A percentile compares a stretch with the other conserved stretches of the same genome.
Conservation (phyloP, 1,284 basidiomycete genomes). For the Chiua sp. region DNA sequence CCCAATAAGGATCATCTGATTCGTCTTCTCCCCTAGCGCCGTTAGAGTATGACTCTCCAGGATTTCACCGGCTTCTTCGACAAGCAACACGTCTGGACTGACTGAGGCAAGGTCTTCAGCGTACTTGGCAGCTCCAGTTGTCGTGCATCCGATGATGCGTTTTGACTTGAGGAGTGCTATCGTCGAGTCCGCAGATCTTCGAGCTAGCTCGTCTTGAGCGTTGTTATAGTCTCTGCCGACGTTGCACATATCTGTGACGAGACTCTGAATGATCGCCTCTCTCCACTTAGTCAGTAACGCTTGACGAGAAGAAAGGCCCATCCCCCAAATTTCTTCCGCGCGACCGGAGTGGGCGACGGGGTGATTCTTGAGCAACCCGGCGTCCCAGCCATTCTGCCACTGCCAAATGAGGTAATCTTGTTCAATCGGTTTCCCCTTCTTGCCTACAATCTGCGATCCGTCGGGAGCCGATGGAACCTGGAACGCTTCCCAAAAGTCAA, state of each 20-base stretch:
- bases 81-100: constrained; percentile 56
- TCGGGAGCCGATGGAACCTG: constrained; percentile 45
- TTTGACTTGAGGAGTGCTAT: constrained; percentile 47
- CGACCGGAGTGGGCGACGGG: constrained; percentile 26
- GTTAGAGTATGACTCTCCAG: constrained; percentile 69
- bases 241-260: constrained; percentile 42
- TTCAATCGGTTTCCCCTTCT: constrained; percentile 40
- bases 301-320: constrained; percentile 42
- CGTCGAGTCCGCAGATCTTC: constrained; percentile 44
- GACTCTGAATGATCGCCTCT: constrained; percentile 42
- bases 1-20: constrained; percentile 67
- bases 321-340: constrained; percentile 48
- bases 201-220: constrained; percentile 40
- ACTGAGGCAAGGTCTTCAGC: constrained; percentile 49
- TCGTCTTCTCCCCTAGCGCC: constrained; percentile 50
- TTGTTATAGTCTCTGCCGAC: constrained; percentile 49
- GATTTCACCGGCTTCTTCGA: constrained; percentile 76
- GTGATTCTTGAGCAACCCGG: constrained; percentile 45
- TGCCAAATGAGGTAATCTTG: constrained; percentile 49
- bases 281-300: constrained; percentile 46
- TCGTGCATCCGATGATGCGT: constrained; percentile 70
- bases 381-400: constrained; percentile 50
- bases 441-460: constrained; percentile 50
- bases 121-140: constrained; percentile 70
- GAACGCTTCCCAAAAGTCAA: constrained; percentile 53